Conservation (phyloP, 768 basidiomycete species). For the Lentinula boryana region DNA sequence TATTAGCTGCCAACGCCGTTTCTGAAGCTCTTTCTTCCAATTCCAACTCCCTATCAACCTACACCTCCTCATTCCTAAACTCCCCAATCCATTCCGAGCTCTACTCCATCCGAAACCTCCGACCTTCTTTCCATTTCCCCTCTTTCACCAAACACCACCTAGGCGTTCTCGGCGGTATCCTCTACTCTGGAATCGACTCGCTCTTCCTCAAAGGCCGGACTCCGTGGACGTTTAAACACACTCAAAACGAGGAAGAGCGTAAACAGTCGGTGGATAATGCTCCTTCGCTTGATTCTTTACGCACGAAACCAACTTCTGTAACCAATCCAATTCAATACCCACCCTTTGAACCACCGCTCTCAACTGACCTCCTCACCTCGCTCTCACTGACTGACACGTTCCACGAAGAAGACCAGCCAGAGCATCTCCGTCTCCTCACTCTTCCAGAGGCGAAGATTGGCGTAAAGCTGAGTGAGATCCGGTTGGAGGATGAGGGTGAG, state of each 20-base stretch:
- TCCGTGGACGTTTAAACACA: constrained; percentile 89
- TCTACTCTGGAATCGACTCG: constrained; percentile 86
- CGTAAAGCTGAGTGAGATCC: constrained; percentile 17
- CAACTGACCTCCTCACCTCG: constrained; percentile 89
- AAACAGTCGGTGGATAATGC: constrained; percentile 8
- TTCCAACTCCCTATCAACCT: background rate
- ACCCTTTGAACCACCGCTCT: constrained; percentile 79
- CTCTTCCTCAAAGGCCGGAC: constrained; percentile 78
- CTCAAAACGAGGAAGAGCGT: constrained; percentile 25
- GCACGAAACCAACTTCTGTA: constrained; percentile 82
- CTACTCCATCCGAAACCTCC: constrained; percentile 84
- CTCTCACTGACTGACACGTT: constrained; percentile 90
- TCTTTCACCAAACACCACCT: constrained; percentile 21
- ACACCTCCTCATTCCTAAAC: constrained; percentile 40
- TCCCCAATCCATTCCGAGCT: constrained; percentile 89
- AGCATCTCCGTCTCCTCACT: constrained; percentile 68
- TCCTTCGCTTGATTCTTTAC: constrained; percentile 50
- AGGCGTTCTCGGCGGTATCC: constrained; percentile 82
- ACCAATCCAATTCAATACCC: constrained; percentile 81
- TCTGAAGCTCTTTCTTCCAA: constrained; percentile 47
- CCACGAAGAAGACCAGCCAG: constrained; percentile 93
- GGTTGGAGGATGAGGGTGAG: constrained; percentile 10
- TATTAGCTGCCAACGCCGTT: constrained; percentile 91
- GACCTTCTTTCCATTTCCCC: constrained; percentile 79
- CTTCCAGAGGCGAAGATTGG: constrained; percentile 12